Conservation (phyloP, 106 monocot species). For the Narthecium ossifragum region DNA sequence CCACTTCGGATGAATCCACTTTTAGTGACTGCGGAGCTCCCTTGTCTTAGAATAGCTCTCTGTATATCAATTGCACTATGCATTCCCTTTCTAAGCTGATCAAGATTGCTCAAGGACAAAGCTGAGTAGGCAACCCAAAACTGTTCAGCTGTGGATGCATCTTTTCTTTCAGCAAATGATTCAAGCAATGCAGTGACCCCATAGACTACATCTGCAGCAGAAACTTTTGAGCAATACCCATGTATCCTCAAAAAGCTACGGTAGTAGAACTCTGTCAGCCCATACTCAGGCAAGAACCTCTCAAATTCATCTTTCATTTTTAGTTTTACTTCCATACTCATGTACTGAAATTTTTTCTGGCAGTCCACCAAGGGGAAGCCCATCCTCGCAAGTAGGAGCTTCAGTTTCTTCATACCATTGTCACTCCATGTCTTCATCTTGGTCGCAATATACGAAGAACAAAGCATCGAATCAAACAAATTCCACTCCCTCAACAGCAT, state of each 20-base stretch:
- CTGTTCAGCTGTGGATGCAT: constrained; percentile 45
- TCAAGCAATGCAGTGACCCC: constrained; percentile 87
- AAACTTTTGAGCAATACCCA: constrained; percentile 76
- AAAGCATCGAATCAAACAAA: constrained; percentile 88
- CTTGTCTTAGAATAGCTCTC: constrained; percentile 85
- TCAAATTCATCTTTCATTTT: constrained; percentile 81
- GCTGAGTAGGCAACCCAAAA: constrained; percentile 93
- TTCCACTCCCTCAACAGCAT: constrained; percentile 94
- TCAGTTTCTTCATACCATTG: constrained; percentile 87
- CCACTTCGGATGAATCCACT: constrained; percentile 78
- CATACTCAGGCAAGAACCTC: constrained; percentile 80
- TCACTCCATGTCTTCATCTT: constrained; percentile 97
- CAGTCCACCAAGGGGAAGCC: constrained; percentile 83
- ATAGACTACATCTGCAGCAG: constrained; percentile 95
- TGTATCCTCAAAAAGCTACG: constrained; percentile 71
- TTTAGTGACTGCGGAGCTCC: constrained; percentile 88
- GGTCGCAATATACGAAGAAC: constrained; percentile 88
- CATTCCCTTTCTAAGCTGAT: constrained; percentile 76
- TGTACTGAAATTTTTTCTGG: constrained; percentile 93
- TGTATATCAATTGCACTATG: constrained; percentile 88
- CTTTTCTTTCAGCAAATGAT: constrained; percentile 32
- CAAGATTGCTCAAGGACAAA: constrained; percentile 56
- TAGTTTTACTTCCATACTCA: constrained; percentile 90
- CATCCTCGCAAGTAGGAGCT: constrained; percentile 84
- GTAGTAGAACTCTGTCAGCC: constrained; percentile 80